phyloP scores from a whole-genome alignment of 768 basidiomycete species.

The Pleurotus tuoliensis region DNA sequence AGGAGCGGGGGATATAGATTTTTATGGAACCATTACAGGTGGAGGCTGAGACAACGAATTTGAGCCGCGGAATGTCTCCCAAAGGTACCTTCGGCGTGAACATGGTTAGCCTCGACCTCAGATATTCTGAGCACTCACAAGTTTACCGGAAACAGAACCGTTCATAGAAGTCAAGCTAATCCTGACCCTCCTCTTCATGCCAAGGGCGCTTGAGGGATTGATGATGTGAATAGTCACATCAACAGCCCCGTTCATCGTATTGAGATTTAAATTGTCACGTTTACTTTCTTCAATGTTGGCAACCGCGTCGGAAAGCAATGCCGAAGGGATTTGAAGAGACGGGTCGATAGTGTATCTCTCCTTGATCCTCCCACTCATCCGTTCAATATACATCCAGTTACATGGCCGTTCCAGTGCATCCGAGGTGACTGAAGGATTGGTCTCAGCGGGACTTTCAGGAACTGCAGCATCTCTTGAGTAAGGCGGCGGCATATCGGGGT shows the following conservation, averaged over 20 bases:
- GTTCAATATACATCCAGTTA: conserved; percentile 15
- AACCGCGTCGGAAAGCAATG: conserved; percentile 28
- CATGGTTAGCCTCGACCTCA: not conserved
- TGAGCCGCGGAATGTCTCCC: not conserved
- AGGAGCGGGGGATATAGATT: conserved; percentile 35
- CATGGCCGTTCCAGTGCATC: not conserved
- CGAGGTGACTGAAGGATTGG: not conserved
- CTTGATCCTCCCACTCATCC: conserved; percentile 24
- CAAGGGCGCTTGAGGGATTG: not conserved
- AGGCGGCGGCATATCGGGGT: not conserved
- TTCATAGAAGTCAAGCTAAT: conserved; percentile 27
- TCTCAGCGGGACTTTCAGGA: not conserved
- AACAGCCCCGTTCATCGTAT: conserved; percentile 36
- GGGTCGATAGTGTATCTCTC: conserved; percentile 39
- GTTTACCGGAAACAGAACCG: conserved; percentile 11
- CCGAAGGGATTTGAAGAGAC: conserved; percentile 31
- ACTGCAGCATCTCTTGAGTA: not conserved
- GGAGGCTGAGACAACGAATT: conserved; percentile 20
- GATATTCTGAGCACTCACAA: conserved; percentile 16
- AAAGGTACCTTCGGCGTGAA: not conserved
- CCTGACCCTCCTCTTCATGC: conserved; percentile 19
- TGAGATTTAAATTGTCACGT: conserved; percentile 30
- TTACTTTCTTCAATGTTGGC: not conserved
- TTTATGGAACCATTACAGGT: conserved; percentile 29
- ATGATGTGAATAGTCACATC: conserved; percentile 38